These are phyloP conservation scores for Penicillium sp. DNA, from an alignment of 2,329 filamentous ascomycete genomes.

Conservation along the genomic window DNA sequence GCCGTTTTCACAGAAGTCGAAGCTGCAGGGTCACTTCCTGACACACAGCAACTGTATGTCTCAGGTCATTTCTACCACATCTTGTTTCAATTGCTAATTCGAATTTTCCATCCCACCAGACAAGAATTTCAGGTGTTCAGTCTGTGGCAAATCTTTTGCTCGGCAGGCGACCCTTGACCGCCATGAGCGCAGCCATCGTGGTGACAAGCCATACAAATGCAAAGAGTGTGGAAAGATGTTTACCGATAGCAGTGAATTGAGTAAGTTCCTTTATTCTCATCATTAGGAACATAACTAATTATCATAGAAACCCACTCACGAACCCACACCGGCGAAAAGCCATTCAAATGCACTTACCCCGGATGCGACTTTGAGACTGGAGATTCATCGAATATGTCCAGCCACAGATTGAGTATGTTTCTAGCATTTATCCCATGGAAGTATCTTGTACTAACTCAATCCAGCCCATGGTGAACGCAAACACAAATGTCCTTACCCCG, in stretches of 20 bases:
- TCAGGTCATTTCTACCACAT: not conserved
- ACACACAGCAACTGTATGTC: constrained; percentile 46
- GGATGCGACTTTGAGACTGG: constrained; percentile 46
- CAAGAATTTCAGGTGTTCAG: constrained; percentile 44
- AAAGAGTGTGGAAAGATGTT: constrained; percentile 44
- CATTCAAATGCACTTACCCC: constrained; percentile 44
- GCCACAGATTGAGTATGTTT: constrained; percentile 43
- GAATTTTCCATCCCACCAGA: constrained; percentile 27
- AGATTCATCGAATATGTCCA: constrained; percentile 49
- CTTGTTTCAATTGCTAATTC: not conserved
- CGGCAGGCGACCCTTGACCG: constrained; percentile 45
- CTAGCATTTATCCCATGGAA: not conserved
- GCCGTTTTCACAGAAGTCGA: constrained; percentile 48
- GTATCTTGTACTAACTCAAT: constrained; percentile 8
- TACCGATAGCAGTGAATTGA: constrained; percentile 47
- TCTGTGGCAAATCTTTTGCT: constrained; percentile 44
- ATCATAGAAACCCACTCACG: constrained; percentile 44
- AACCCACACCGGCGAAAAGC: constrained; percentile 46
- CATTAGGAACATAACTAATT: constrained; percentile 19
- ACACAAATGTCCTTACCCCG: constrained; percentile 42
- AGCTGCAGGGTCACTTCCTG: constrained; percentile 46
- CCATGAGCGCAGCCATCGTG: constrained; percentile 46
- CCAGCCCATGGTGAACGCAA: constrained; percentile 43
- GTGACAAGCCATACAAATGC: constrained; percentile 46
- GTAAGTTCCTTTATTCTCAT: constrained; percentile 24